phyloP scores from a whole-genome alignment of 345 rosid species.

The Psidium friedrichsthalianum region DNA sequence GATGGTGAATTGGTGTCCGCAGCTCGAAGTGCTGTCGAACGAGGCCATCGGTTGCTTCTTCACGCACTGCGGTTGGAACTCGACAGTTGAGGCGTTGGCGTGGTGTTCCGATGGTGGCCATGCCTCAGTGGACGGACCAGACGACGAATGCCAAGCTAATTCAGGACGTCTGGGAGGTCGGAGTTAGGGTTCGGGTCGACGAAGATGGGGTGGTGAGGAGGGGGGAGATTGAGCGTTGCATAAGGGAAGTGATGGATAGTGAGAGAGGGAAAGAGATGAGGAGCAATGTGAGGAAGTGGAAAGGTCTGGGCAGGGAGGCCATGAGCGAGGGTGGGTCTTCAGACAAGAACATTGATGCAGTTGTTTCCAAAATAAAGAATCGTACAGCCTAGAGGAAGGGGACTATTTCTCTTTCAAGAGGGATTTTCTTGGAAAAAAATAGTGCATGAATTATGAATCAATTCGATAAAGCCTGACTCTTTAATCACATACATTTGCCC shows the following conservation, averaged over 20 bases:
- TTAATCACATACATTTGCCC: not conserved
- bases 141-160: slow-evolving; percentile 35
- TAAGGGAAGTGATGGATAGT: slow-evolving; percentile 43
- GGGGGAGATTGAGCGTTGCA: slow-evolving; percentile 36
- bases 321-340: slow-evolving; percentile 42
- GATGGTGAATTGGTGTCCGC: slow-evolving; percentile 45
- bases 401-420: not conserved
- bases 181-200: slow-evolving; percentile 34
- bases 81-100: slow-evolving; percentile 5
- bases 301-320: slow-evolving; percentile 29
- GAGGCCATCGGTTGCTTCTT: slow-evolving; percentile 45
- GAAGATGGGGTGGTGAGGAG: slow-evolving; percentile 37
- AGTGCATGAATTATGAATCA: not conserved
- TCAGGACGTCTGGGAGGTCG: slow-evolving; percentile 51
- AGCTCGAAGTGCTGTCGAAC: slow-evolving; percentile 32
- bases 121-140: slow-evolving; percentile 17
- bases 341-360: slow-evolving; percentile 25
- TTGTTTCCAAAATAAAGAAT: slow-evolving; percentile 10
- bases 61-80: slow-evolving; percentile 63
- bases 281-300: slow-evolving; percentile 33
- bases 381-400: not conserved
- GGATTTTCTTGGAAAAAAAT: not conserved
- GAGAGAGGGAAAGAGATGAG: slow-evolving; percentile 28
- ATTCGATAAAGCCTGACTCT: not conserved
- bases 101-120: slow-evolving; percentile 11